Conservation (phyloP, 163 green algal species). For the Scenedesmus sp. region DNA sequence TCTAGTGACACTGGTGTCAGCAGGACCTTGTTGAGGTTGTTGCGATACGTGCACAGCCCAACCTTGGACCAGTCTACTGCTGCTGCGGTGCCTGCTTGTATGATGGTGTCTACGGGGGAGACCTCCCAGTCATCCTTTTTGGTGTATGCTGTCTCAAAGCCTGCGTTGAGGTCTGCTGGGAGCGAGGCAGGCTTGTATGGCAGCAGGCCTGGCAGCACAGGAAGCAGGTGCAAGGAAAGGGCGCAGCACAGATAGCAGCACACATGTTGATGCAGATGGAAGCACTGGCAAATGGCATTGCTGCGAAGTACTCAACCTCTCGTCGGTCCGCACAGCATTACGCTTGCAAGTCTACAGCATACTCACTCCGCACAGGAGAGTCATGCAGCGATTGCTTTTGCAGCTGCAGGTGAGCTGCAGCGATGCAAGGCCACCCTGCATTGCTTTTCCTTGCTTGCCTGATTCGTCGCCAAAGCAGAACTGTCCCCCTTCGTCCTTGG, state of each 20-base stretch:
- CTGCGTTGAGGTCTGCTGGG: slow-evolving; percentile 53
- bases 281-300: too few relatives aligned
- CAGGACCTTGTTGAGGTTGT: slow-evolving; percentile 77
- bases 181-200: slow-evolving; percentile 3
- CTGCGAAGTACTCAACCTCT: too few relatives aligned
- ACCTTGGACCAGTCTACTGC: slow-evolving; percentile 31
- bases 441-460: not conserved
- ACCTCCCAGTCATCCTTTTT: slow-evolving; percentile 48
- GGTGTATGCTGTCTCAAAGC: slow-evolving; percentile 46
- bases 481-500: not conserved
- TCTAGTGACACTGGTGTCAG: slow-evolving; percentile 34
- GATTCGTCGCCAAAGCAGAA: slow-evolving; percentile 28
- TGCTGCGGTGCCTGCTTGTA: slow-evolving; percentile 23
- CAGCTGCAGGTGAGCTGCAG: not conserved
- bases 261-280: not conserved
- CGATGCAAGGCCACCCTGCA: not conserved
- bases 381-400: not conserved
- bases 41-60: slow-evolving; percentile 56
- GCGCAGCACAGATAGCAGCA: not conserved
- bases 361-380: not conserved
- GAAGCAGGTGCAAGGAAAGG: not conserved
- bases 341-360: too few relatives aligned
- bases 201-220: slow-evolving; percentile 35
- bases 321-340: too few relatives aligned
- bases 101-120: slow-evolving; percentile 44